Evolutionary conservation across 257 asterid genomes (phyloP).

Genomic region (Salvia rosmarinus): DNA sequence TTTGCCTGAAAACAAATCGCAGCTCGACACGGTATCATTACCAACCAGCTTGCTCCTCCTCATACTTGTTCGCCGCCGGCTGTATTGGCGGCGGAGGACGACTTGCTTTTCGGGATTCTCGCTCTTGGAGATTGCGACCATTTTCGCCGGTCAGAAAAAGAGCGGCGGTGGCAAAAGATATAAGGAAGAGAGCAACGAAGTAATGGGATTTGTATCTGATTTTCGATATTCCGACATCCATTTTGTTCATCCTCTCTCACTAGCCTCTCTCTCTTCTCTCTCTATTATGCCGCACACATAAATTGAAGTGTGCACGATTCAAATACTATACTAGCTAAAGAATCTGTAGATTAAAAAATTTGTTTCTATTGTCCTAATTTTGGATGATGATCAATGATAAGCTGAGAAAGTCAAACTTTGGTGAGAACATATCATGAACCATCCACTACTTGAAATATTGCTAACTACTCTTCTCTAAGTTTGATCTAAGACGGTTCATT

Average conservation of each 20-base stretch:
- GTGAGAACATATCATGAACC: neutral
- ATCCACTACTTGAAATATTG: neutral
- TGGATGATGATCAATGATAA: conserved; percentile 6
- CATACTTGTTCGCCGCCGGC: neutral
- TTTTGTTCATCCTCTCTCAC: neutral
- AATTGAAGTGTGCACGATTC: neutral
- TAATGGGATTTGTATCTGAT: neutral
- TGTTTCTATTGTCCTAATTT: neutral
- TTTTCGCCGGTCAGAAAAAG: neutral
- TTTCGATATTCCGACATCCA: neutral
- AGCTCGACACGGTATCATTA: neutral
- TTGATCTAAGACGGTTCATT: too few species aligned
- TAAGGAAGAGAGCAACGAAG: neutral
- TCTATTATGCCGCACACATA: neutral
- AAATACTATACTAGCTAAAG: neutral
- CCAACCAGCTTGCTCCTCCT: neutral
- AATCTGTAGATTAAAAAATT: neutral
- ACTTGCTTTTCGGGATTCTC: neutral
- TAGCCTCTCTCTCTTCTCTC: neutral
- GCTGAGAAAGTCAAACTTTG: conserved; percentile 10
- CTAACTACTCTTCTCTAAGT: neutral
- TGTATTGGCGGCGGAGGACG: neutral
- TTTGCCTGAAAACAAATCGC: conserved; percentile 18
- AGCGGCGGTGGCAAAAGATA: neutral
- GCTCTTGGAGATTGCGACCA: neutral